Base-by-base conservation (phyloP, 2,329 filamentous ascomycete species). In the Exophiala mesophila region DNA sequence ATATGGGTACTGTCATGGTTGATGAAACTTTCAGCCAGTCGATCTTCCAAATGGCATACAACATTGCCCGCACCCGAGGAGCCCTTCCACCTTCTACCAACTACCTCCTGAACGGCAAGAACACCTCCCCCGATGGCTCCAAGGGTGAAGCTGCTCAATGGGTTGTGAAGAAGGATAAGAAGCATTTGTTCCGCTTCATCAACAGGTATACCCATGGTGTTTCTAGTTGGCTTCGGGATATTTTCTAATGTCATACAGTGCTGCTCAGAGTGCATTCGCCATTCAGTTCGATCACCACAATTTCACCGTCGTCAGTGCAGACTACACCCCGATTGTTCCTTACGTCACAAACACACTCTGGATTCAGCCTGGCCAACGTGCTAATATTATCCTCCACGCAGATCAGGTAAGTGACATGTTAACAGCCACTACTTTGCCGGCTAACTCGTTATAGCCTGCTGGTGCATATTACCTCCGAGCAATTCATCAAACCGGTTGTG, bases 261-360 rank as follows among this genome's bases (percentile, higher is more conserved):
- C 52, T 30, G 52, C 50, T 17, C 49, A 53, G 29, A 20, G 30
- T 24, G 38, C 45, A 12, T 55, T 43, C 21, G 40, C 45, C 13
- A 63, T 77, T 42, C 70, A 64, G 41, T 64, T 73, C 33, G 67
- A 68, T 49, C 62, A 59, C 16, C 64, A 67, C 46, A 55, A 61
- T 32, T 60, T 67, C 55, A 63, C 55, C 1, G 59, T 67, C 4
- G 60, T 66, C 8, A 59, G 61, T 36, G 55, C 64, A 3, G 64
- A 67, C 36, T 64, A 60, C 12, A 52, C 60, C 6, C 63, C 57
- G 13, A 55, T 58, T 3, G 58, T 62, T 3, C 63, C 63, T 1
- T 66, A 71, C 1, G 72, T 73, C 44, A 75, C 80, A 2, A 68
- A 75, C 15, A 74, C 75, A 71, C 71, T 85, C 5, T 84, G 83